Conservation (phyloP, 805 yeast genomes). For the Kodamaea laetipori region DNA sequence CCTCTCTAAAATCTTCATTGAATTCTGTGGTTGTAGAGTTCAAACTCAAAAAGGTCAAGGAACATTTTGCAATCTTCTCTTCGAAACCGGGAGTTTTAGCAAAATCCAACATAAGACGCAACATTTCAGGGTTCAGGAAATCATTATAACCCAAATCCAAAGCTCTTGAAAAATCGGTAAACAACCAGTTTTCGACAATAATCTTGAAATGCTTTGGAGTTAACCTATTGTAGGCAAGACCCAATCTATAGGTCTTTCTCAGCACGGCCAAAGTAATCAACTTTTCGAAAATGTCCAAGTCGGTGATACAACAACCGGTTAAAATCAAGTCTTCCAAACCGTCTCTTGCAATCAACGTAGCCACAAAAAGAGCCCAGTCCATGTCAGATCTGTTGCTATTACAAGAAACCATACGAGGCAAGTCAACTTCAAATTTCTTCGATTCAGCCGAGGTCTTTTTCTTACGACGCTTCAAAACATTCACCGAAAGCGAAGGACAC, state of each 20-base stretch:
- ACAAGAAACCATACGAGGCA: constrained; percentile 48
- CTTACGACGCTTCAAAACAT: constrained; percentile 43
- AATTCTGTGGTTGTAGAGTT: constrained; percentile 62
- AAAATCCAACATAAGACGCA: constrained; percentile 42
- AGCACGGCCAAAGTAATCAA: constrained; percentile 59
- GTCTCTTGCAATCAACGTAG: constrained; percentile 65
- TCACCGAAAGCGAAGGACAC: constrained; percentile 51
- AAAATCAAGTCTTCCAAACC: constrained; percentile 79
- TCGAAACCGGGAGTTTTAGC: constrained; percentile 23
- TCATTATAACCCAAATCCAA: constrained; percentile 86
- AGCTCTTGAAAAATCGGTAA: constrained; percentile 55
- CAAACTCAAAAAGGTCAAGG: constrained; percentile 54
- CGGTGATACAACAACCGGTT: constrained; percentile 71
- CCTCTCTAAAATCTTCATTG: constrained; percentile 48
- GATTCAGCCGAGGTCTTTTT: constrained; percentile 18
- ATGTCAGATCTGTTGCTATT: constrained; percentile 63
- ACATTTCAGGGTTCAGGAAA: constrained; percentile 39
- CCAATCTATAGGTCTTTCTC: constrained; percentile 60
- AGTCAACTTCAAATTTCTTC: constrained; percentile 28
- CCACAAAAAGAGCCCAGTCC: constrained; percentile 81
- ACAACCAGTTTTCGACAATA: constrained; percentile 59
- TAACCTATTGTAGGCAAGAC: constrained; percentile 75
- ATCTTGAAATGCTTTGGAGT: constrained; percentile 57
- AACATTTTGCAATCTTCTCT: constrained; percentile 22
- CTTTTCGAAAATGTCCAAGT: constrained; percentile 54